Base-by-base conservation (phyloP, 768 basidiomycete species). In the Tubosaeta sp. region DNA sequence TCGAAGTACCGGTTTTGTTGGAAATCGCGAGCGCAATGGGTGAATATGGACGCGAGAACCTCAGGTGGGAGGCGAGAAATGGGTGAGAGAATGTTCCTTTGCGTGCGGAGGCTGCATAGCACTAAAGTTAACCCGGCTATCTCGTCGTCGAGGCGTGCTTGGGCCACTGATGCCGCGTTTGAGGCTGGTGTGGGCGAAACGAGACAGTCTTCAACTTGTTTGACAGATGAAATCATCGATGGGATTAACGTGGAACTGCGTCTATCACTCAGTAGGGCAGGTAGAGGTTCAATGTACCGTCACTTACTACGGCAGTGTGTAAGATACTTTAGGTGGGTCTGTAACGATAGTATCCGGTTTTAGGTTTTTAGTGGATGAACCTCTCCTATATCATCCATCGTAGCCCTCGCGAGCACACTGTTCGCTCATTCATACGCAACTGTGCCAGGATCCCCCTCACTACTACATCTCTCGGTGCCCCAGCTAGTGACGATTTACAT, bases 41-140 rank as follows among this genome's bases (percentile, higher is more conserved):
- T 46, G 17, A 64, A 65, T 47, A 65, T 49, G 7, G 29, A 16
- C 13, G 17, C 46, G 8, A 64, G 53, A 4, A 41, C 41, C 6
- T 60, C 60, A 0, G 43, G 37, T 7, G 61, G 60, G 27, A 65
- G 53, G 13, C 54, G 34, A 33, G 27, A 49, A 16, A 64, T 48
- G 38, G 22, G 32, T 0, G 54, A 52, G 27, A 52, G 22, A 17
- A 32, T 2, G 37, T 63, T 63, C 14, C 45, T 34, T 46, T 14
- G 56, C 33, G 48, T 6, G 7, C 19, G 31, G 2, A 60, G 50
- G 33, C 25, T 25, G 35, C 5, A 13, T 9, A 50, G 14, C 6
- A 6, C 1, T 31, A 19, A 19, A 5, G 1, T 44, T 19, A 32
- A 35, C 17, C 3, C 17, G n/a, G 39, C 10, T 5, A 46, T 46